phyloP scores from a whole-genome alignment of 2,329 filamentous ascomycete genomes.

The Nemania diffusa region DNA sequence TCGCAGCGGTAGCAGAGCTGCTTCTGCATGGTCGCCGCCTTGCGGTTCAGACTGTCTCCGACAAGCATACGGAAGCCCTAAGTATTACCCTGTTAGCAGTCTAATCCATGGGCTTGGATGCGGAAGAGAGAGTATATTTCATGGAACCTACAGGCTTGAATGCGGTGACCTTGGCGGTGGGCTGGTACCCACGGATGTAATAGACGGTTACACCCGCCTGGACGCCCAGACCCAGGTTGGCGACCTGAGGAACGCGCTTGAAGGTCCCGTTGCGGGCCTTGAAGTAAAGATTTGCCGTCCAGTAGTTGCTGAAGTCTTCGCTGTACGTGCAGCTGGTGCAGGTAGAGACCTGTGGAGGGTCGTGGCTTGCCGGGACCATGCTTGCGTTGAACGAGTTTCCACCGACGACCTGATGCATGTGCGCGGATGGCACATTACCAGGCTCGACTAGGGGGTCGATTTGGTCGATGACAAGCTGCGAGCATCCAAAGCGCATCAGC shows the following conservation, averaged over 20 bases:
- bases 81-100: constrained; percentile 15
- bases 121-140: not conserved
- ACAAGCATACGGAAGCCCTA: constrained; percentile 51
- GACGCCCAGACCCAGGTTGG: constrained; percentile 47
- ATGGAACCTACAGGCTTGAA: constrained; percentile 45
- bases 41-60: constrained; percentile 45
- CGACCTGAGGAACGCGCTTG: constrained; percentile 48
- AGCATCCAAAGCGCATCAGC: constrained; percentile 53
- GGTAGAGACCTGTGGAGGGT: constrained; percentile 44
- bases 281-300: constrained; percentile 50
- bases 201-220: constrained; percentile 49
- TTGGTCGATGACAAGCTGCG: constrained; percentile 51
- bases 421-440: constrained; percentile 46
- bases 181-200: constrained; percentile 49
- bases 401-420: constrained; percentile 50
- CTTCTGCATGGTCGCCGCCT: constrained; percentile 44
- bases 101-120: not conserved
- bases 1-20: constrained; percentile 49
- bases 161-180: constrained; percentile 45
- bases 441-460: constrained; percentile 48
- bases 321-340: constrained; percentile 50
- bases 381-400: constrained; percentile 50
- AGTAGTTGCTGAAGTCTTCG: constrained; percentile 51
- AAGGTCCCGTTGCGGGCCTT: constrained; percentile 48
- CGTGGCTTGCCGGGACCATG: constrained; percentile 43